Evolutionary conservation across 1,284 basidiomycete species (phyloP), one percentile per base, ranked within the genome.

Genomic region (Quambalaria eucalypti): DNA sequence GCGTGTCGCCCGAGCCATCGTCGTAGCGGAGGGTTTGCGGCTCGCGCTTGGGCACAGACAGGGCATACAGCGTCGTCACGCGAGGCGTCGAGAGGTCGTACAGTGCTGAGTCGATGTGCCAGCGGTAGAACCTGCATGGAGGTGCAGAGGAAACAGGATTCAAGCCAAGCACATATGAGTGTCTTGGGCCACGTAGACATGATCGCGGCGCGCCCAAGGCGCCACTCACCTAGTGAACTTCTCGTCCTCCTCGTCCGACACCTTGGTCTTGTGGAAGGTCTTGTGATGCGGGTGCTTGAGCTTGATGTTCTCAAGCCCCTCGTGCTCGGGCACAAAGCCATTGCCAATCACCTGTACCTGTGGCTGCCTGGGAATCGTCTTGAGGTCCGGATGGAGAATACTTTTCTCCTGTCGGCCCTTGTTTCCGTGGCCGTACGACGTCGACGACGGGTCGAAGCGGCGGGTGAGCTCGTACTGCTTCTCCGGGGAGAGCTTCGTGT

Each of bases 41-140:
- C 2, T 78, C 72, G 1, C 88, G 90, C 29, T 80, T 64, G 0
- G 90, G 90, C 0, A 92, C 85, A 1, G 73, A 79, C 55, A 92
- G 79, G 0, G 84, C 88, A 64, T 91, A 90, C 7, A 95, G 82
- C 0, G 90, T 89, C 2, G 91, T 95, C 39, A 90, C 90, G 65
- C 82, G 85, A 2, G 90, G 90, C 28, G 71, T 59, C 23, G 83
- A 82, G 25, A 90, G 82, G 60, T 87, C 84, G 76, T 93, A 95
- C 26, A 93, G 78, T 0, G 90, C 90, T 1, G 90, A 90, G 68
- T 95, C 90, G 76, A 93, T 92, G 77, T 93, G 90, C 78, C 78
- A 70, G 65, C 60, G 54, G 42, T 90, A 91, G 80, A 88, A 92
- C 28, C 90, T 82, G 16, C 30, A 30, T 28, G 14, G n/a, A 14